These are phyloP conservation scores for Rugonectria rugulosa DNA, from an alignment of 2,329 filamentous ascomycete genomes.

Conservation along the genomic window DNA sequence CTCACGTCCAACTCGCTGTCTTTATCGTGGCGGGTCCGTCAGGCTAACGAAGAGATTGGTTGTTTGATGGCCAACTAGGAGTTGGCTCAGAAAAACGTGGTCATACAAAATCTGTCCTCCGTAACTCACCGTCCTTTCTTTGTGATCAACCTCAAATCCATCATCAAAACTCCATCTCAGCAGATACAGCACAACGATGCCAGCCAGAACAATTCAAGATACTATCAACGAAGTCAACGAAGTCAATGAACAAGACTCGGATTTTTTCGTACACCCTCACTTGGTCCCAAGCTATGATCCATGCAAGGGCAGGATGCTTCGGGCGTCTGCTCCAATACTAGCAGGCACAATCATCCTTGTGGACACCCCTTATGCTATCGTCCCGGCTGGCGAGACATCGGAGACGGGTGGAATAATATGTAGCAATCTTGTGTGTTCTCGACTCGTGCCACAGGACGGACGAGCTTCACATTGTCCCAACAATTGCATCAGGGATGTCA, in stretches of 20 bases:
- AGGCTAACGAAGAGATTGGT: no score
- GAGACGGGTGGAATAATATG: conserved; percentile 32
- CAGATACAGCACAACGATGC: conserved; percentile 22
- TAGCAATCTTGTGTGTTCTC: conserved; percentile 39
- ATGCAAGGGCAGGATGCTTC: conserved; percentile 37
- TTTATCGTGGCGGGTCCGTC: no score
- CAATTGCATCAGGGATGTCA: conserved; percentile 34
- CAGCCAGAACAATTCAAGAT: conserved; percentile 17
- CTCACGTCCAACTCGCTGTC: conserved; percentile 20
- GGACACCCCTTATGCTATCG: conserved; percentile 39
- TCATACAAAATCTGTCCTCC: conserved; percentile 18
- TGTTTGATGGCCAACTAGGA: no score
- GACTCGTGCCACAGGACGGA: conserved; percentile 23
- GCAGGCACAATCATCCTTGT: conserved; percentile 39
- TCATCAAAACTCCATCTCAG: conserved; percentile 33
- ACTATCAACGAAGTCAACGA: conserved; percentile 24
- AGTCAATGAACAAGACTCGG: conserved; percentile 22
- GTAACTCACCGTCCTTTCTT: conserved; percentile 8
- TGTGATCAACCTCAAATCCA: neutral
- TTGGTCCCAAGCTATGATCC: conserved; percentile 35
- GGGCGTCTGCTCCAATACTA: conserved; percentile 30
- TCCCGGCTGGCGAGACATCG: conserved; percentile 32
- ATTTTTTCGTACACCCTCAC: conserved; percentile 34
- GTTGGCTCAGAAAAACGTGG: conserved; percentile 14
- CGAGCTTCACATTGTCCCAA: conserved; percentile 25